Evolutionary conservation across 2,329 filamentous ascomycete genomes (phyloP), one percentile per base, ranked within the genome.

Genomic region (Apiospora hydei): DNA sequence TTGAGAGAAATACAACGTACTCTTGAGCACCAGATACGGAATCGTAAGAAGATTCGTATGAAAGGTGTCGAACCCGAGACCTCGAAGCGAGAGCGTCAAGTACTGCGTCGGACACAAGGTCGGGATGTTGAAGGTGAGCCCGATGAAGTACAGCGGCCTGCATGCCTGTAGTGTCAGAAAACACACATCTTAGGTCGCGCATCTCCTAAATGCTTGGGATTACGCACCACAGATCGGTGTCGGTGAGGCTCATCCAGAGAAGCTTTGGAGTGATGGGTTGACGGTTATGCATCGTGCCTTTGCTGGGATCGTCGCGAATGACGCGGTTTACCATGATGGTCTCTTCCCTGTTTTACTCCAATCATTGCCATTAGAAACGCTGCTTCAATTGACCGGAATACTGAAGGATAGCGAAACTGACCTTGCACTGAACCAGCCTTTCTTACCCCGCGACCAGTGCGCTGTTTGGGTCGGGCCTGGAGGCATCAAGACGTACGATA

Each of bases 401-500:
- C 4, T 41, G 10, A 0, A 13, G 34, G 41, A 38, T 13, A 2
- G 30, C 16, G 18, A 34, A 47, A 49, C 72, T 44, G 73, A 79
- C 49, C 85, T 84, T 70, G 88, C 86, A 3, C 78, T 87, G 78
- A 92, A 92, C 88, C 89, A 92, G 1, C 90, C 90, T 18, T 68
- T 68, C 70, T 87, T 86, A 16, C 88, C 88, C 16, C 88, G 85
- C 76, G 88, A 88, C 86, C 87, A 89, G 67, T 84, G 87, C 64
- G 83, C 84, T 0, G 89, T 91, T 73, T 87, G 84, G 10, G 82
- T 83, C 0, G 85, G 85, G 0, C 83, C 83, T 0, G 83, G 81
- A 1, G 87, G 87, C 82, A 90, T 85, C 72, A 87, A 83, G 69
- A 87, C 84, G 75, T 84, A 88, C 0, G 86, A 86, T 10, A 83